Evolutionary conservation across 257 asterid genomes (phyloP).

Genomic region (Solanum ossicruentum): DNA sequence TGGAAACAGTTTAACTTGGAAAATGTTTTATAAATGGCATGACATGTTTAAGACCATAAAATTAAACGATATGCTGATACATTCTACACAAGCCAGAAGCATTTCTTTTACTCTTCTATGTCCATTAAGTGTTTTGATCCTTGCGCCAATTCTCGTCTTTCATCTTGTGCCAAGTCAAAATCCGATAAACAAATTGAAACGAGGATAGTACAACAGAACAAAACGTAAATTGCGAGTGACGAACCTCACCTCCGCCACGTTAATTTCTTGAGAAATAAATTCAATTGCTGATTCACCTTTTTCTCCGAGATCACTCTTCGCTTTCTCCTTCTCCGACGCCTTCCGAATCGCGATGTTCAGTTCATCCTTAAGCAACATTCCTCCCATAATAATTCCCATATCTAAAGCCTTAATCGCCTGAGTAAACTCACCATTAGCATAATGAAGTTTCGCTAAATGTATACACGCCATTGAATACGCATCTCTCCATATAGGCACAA

Average conservation of each 20-base stretch:
- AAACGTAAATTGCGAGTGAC: conserved; percentile 11
- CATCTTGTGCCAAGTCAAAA: neutral
- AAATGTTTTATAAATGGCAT: too few relatives aligned
- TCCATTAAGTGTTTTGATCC: too few relatives aligned
- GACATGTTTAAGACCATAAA: neutral
- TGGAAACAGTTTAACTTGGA: neutral
- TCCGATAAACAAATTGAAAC: neutral
- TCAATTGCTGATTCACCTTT: neutral
- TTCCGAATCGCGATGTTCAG: conserved; percentile 22
- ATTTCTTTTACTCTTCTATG: too few relatives aligned
- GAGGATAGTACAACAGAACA: neutral
- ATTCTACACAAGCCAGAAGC: neutral
- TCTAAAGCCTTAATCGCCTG: conserved; percentile 56
- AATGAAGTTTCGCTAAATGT: conserved; percentile 61
- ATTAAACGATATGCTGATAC: neutral
- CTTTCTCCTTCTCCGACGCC: conserved; percentile 14
- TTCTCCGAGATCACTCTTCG: neutral
- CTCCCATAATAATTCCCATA: conserved; percentile 96
- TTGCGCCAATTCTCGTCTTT: too few relatives aligned
- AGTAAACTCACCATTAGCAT: conserved; percentile 31
- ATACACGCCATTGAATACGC: conserved; percentile 88
- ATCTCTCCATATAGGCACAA: conserved; percentile 85
- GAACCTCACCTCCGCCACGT: conserved; percentile 90
- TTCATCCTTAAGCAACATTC: conserved; percentile 51
- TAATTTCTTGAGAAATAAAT: conserved; percentile 21